Evolutionary conservation across 164 flowering plant genomes (phyloP).

Genomic region (Kingdonia uniflora): DNA sequence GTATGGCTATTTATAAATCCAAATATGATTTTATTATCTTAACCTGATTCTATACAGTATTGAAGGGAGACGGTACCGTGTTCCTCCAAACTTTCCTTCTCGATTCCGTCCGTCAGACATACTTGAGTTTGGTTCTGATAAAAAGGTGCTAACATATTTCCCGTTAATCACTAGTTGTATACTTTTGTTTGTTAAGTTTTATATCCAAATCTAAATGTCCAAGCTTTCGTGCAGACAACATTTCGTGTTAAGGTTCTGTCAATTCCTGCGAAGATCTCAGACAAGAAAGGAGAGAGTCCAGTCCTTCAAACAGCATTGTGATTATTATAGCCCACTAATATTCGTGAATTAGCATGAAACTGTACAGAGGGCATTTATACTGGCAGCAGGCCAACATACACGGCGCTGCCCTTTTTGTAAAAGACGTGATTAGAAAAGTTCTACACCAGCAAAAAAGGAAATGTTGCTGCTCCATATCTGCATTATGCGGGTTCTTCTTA

Average conservation of each 20-base stretch:
- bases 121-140: slow-evolving; percentile 64
- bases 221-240: slow-evolving; percentile 32
- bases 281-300: slow-evolving; percentile 14
- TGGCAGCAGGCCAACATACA: neutral
- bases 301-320: slow-evolving; percentile 29
- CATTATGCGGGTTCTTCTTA: too few relatives aligned
- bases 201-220: neutral
- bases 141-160: slow-evolving; percentile 18
- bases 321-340: neutral
- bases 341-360: neutral
- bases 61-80: slow-evolving; percentile 57
- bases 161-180: too few relatives aligned
- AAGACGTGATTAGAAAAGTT: too few relatives aligned
- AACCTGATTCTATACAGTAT: slow-evolving; percentile 35
- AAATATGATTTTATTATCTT: neutral
- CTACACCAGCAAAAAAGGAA: too few relatives aligned
- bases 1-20: neutral
- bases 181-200: too few relatives aligned
- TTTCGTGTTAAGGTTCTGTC: slow-evolving; percentile 64
- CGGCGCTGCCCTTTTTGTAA: neutral
- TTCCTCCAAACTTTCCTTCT: slow-evolving; percentile 58
- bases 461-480: too few relatives aligned
- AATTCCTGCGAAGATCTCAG: slow-evolving; percentile 16
- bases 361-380: slow-evolving; percentile 28
- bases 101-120: slow-evolving; percentile 70